Percentiles rank a stretch among this genome's conserved stretches.
These are phyloP conservation scores for Malassezia caprae DNA, from an alignment of 1,284 basidiomycete genomes.

Conservation along the genomic window DNA sequence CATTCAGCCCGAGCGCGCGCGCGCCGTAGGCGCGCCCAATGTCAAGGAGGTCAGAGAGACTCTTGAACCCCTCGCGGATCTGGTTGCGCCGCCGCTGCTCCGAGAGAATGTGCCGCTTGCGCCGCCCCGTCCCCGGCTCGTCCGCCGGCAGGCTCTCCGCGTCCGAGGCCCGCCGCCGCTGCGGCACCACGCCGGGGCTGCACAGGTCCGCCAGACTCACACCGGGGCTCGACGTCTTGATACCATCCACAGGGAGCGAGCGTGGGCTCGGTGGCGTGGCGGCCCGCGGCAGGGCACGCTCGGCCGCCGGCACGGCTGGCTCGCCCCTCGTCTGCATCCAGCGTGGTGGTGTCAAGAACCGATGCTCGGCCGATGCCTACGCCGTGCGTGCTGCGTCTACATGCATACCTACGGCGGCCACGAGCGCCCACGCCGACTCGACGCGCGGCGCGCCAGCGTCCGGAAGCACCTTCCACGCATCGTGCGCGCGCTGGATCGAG, in stretches of 20 bases:
- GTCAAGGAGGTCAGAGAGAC: constrained; percentile 42
- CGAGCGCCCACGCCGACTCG: constrained; percentile 4
- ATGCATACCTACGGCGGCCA: background rate
- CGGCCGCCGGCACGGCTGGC: too few species aligned
- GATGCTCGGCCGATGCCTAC: background rate
- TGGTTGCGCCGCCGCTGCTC: constrained; percentile 45
- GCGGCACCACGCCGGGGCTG: background rate
- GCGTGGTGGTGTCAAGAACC: too few species aligned
- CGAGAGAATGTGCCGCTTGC: constrained; percentile 14
- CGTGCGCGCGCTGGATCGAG: constrained; percentile 14
- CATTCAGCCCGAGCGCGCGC: constrained; percentile 38
- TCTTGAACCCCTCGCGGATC: constrained; percentile 43
- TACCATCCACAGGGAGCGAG: background rate
- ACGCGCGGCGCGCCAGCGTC: background rate
- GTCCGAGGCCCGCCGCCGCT: background rate
- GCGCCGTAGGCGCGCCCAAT: constrained; percentile 41
- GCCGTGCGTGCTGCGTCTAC: background rate
- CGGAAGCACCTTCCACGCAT: constrained; percentile 13
- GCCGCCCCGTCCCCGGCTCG: constrained; percentile 3
- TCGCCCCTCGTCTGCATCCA: background rate
- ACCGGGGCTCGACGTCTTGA: background rate
- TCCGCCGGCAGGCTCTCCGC: background rate
- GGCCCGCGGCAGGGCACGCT: too few species aligned
- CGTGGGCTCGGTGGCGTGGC: background rate
- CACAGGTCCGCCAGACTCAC: background rate